Conservation (phyloP, 1,284 basidiomycete species). For the Omphalotus olearius region DNA sequence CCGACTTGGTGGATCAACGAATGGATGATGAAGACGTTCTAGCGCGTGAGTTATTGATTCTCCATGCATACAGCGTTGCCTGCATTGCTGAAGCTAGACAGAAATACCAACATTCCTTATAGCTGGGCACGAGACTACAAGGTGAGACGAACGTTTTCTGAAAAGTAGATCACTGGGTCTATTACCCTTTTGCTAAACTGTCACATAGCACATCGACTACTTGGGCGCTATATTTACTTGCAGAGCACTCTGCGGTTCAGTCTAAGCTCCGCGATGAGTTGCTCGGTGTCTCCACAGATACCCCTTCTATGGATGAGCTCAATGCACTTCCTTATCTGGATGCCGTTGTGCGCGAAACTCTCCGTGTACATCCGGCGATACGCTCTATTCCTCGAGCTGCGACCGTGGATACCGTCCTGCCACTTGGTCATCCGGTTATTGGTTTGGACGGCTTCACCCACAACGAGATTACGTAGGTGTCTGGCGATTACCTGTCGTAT, state of each 20-base stretch:
- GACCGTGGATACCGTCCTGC: constrained; percentile 54
- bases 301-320: constrained; percentile 58
- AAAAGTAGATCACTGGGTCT: no score
- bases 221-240: constrained; percentile 64
- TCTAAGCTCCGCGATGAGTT: constrained; percentile 68
- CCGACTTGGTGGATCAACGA: constrained; percentile 25
- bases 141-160: no score
- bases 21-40: constrained; percentile 49
- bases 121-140: constrained; percentile 76
- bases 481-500: no score
- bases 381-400: constrained; percentile 46
- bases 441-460: constrained; percentile 32
- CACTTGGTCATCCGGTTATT: constrained; percentile 39
- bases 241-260: constrained; percentile 53
- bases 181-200: constrained; percentile 16
- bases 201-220: constrained; percentile 34
- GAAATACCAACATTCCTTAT: constrained; percentile 27
- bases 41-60: constrained; percentile 34
- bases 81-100: no score
- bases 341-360: constrained; percentile 61
- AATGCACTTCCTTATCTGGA: constrained; percentile 59
- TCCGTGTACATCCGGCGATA: constrained; percentile 66
- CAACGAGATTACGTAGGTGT: constrained; percentile 27
- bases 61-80: no score
- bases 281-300: constrained; percentile 40